Evolutionary conservation across 2,329 filamentous ascomycete genomes (phyloP).

Genomic region (Alternaria triticimaculans): DNA sequence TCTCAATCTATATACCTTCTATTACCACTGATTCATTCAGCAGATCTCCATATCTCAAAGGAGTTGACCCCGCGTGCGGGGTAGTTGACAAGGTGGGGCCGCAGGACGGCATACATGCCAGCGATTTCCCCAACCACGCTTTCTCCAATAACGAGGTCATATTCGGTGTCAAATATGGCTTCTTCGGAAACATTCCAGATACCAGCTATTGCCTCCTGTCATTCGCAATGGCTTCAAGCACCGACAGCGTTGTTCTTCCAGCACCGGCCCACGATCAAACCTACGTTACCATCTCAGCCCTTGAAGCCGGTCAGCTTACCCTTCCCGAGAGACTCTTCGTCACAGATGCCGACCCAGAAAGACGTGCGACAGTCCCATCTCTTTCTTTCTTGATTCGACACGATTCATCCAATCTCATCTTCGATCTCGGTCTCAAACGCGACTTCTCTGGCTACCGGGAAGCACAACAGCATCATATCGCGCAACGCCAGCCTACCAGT

Average conservation of each 20-base stretch:
- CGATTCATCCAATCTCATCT: slow-evolving; percentile 52
- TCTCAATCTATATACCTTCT: neutral
- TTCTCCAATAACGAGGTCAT: neutral
- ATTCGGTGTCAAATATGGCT: neutral
- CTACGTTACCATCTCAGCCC: slow-evolving; percentile 41
- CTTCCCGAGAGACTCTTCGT: slow-evolving; percentile 58
- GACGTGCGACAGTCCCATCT: slow-evolving; percentile 59
- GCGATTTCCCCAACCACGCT: neutral
- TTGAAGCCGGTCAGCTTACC: slow-evolving; percentile 50
- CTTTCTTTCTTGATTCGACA: slow-evolving; percentile 62
- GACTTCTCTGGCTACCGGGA: slow-evolving; percentile 53
- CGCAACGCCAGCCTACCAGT: slow-evolving; percentile 54
- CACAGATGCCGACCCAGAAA: slow-evolving; percentile 52
- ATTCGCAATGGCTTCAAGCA: slow-evolving; percentile 5
- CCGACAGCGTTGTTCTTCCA: slow-evolving; percentile 28
- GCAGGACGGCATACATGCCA: neutral
- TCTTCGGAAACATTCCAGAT: neutral
- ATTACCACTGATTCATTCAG: neutral
- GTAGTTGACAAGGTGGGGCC: slow-evolving; percentile 33
- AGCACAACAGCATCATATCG: slow-evolving; percentile 55
- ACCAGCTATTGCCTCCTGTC: neutral
- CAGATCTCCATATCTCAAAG: neutral
- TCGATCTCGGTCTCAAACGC: slow-evolving; percentile 62
- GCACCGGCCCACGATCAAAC: slow-evolving; percentile 26
- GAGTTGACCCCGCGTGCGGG: slow-evolving; percentile 35